A percentile compares a stretch with the other conserved stretches of the same genome.
phyloP scores from a whole-genome alignment of 2,329 filamentous ascomycete species.

The Fusarium sp. region DNA sequence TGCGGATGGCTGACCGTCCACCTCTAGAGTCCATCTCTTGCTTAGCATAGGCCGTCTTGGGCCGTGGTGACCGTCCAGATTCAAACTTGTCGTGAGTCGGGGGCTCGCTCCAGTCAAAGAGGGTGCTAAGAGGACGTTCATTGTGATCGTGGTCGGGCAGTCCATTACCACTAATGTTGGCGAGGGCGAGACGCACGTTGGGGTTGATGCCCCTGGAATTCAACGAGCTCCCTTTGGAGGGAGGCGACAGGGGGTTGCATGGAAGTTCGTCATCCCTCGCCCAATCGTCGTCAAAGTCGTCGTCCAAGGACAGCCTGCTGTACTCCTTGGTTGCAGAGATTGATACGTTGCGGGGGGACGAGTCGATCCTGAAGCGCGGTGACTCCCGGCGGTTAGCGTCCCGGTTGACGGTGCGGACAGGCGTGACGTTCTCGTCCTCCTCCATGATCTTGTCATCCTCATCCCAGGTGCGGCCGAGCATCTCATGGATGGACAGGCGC shows the following conservation, averaged over 20 bases:
- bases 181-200: slow-evolving; percentile 66
- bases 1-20: slow-evolving; percentile 75
- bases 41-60: slow-evolving; percentile 82
- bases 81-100: slow-evolving; percentile 71
- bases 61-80: slow-evolving; percentile 69
- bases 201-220: slow-evolving; percentile 66
- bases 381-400: slow-evolving; percentile 26
- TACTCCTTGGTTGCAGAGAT: slow-evolving; percentile 54
- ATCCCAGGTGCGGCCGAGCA: slow-evolving; percentile 67
- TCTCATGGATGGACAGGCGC: slow-evolving; percentile 69
- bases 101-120: slow-evolving; percentile 85
- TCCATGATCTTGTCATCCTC: slow-evolving; percentile 69
- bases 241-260: slow-evolving; percentile 69
- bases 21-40: slow-evolving; percentile 78
- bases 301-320: slow-evolving; percentile 67
- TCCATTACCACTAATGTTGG: slow-evolving; percentile 63
- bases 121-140: slow-evolving; percentile 71
- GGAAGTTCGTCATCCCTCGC: slow-evolving; percentile 64
- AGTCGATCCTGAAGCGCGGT: slow-evolving; percentile 48
- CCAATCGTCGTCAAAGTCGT: slow-evolving; percentile 75
- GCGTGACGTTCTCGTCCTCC: slow-evolving; percentile 71
- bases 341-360: slow-evolving; percentile 49
- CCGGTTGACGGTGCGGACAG: slow-evolving; percentile 53
- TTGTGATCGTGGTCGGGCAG: slow-evolving; percentile 42
- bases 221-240: slow-evolving; percentile 62